phyloP scores from a whole-genome alignment of 23 red algal species.

The Gracilariopsis chorda region DNA sequence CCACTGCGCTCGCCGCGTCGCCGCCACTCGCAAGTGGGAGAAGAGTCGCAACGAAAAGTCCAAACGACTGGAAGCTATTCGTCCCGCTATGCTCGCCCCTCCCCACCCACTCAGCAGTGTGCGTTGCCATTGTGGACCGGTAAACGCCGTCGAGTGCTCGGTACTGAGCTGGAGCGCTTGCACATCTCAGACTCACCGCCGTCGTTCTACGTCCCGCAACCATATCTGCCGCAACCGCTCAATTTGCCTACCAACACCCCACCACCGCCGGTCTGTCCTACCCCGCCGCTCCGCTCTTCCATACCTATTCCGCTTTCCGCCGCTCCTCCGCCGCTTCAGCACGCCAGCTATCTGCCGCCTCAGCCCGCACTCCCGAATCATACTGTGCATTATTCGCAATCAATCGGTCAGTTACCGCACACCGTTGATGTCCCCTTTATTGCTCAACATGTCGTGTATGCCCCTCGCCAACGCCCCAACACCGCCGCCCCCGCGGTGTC shows the following conservation, averaged over 20 bases:
- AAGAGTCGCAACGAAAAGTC: slow-evolving; percentile 41
- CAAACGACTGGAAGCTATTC: slow-evolving; percentile 50
- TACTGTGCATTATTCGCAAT: neutral
- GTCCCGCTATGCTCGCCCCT: slow-evolving; percentile 23
- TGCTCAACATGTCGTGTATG: neutral
- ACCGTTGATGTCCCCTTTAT: neutral
- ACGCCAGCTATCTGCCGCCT: neutral
- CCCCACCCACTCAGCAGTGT: neutral
- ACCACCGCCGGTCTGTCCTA: neutral
- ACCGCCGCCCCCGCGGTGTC: neutral
- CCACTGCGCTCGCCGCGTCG: slow-evolving; percentile 64
- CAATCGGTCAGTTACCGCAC: neutral
- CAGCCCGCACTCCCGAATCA: neutral
- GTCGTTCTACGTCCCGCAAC: neutral
- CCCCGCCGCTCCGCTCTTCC: neutral
- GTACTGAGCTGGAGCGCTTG: neutral
- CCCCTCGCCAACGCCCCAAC: neutral
- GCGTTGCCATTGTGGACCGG: neutral
- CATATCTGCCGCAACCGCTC: neutral
- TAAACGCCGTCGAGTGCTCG: slow-evolving; percentile 11
- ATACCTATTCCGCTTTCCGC: neutral
- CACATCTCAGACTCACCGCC: neutral
- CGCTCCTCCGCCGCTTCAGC: neutral
- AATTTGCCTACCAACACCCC: neutral
- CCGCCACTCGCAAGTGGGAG: slow-evolving; percentile 65